phyloP scores from a whole-genome alignment of 192 early-diverging fungal species.

The Coemansia sp. region DNA sequence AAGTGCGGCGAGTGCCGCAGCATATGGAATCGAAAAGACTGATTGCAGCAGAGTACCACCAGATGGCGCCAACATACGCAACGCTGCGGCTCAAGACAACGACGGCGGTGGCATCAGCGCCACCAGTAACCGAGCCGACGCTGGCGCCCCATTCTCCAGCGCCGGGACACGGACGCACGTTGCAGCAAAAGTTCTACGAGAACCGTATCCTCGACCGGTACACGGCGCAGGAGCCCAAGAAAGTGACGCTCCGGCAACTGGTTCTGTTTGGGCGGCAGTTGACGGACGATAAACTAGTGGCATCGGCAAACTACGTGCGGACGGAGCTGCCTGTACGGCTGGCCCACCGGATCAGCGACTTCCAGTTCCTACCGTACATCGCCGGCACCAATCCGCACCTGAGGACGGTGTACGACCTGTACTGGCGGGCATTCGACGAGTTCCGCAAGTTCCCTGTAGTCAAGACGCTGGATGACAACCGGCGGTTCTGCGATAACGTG shows the following conservation, averaged over 20 bases:
- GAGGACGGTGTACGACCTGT: constrained; percentile 79
- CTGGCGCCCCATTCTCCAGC: not conserved
- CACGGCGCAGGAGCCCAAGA: constrained; percentile 69
- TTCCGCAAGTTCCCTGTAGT: constrained; percentile 72
- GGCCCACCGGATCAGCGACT: constrained; percentile 89
- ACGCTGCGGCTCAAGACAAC: constrained; percentile 13
- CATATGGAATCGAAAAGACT: not conserved
- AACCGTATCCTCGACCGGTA: constrained; percentile 88
- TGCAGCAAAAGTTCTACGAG: constrained; percentile 84
- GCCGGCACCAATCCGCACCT: constrained; percentile 93
- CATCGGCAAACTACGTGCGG: constrained; percentile 88
- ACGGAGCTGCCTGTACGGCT: constrained; percentile 85
- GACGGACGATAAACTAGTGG: constrained; percentile 78
- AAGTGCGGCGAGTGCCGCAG: not conserved
- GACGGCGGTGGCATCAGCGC: constrained; percentile 1
- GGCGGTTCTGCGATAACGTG: constrained; percentile 74
- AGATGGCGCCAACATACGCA: not conserved
- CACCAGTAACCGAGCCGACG: not conserved
- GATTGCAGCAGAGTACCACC: not conserved
- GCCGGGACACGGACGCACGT: constrained; percentile 23
- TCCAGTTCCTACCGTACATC: constrained; percentile 91
- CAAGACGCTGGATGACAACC: constrained; percentile 78
- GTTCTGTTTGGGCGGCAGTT: constrained; percentile 88
- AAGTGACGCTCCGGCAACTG: constrained; percentile 87
- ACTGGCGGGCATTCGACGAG: constrained; percentile 91